Base-by-base conservation (phyloP, 257 asterid species). In the Scutellaria galericulata region DNA sequence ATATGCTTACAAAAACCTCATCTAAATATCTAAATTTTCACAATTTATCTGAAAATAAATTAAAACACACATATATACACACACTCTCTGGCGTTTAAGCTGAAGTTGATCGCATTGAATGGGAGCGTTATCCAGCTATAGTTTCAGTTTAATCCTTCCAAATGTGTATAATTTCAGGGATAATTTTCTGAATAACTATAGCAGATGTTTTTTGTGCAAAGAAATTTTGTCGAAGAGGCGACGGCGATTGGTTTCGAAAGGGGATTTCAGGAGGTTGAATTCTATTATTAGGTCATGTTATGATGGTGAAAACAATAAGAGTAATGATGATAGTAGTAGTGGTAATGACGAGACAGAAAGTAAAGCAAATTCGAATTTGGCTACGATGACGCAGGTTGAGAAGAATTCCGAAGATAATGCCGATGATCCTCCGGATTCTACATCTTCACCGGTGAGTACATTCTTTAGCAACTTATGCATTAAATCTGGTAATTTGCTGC, bases 51-150 rank as follows among this genome's bases (percentile, higher is more conserved):
- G 70, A 50, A 72, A 50, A 31, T 1, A 20, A 47, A 27, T 31
- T 40, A 46, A 12, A 66, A 5, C 0, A 45, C 9, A 69, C 9
- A 51, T 27, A 40, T 9, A 14, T 15, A 8, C 8, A 24, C 37
- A 42, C 20, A 45, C 15, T 37, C 61, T n/a, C 7, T 42, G 18
- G 18, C 6, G 40, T 48, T 6, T 40, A 35, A 69, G 46, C 40
- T 52, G 35, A 46, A 50, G 31, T 55, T 6, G 53, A 46, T 60
- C 15, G 47, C 37, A 42, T 15, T 59, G 71, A 71, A 90, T 90
- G 95, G 95, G 79, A 52, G 82, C 95, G 20, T 63, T 90, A 46
- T 79, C 93, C 73, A 83, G 85, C 52, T 85, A 72, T 35, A 81
- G 84, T 66, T 82, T 82, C 39, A 72, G 80, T 51, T 75, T 79